These are phyloP conservation scores for Barnettozyma hawaiiensis DNA, from an alignment of 1,139 yeast species.

Conservation along the genomic window DNA sequence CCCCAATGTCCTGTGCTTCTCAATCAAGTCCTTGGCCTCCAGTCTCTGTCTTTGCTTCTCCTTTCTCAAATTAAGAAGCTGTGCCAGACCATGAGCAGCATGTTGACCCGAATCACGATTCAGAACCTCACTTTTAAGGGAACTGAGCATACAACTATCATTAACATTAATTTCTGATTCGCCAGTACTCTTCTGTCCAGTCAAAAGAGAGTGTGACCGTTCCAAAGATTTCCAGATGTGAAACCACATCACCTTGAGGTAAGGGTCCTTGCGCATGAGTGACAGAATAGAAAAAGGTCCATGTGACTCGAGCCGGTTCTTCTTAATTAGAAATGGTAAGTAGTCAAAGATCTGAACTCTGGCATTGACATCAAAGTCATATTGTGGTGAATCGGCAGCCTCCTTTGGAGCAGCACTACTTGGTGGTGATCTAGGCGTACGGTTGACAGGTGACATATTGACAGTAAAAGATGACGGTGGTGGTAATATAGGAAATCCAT, in stretches of 20 bases:
- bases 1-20: slow-evolving; percentile 6
- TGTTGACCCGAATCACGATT: slow-evolving; percentile 1
- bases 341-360: slow-evolving; percentile 25
- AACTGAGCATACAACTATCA: not conserved
- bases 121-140: not conserved
- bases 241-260: slow-evolving; percentile 27
- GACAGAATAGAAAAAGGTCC: slow-evolving; percentile 41
- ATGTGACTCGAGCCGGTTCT: slow-evolving; percentile 30
- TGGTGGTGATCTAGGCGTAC: not conserved
- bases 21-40: slow-evolving; percentile 2
- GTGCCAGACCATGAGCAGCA: slow-evolving; percentile 1
- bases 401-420: not conserved
- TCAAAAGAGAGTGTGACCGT: not conserved
- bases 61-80: slow-evolving; percentile 16
- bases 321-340: slow-evolving; percentile 26
- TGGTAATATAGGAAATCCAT: slow-evolving; percentile 1
- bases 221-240: slow-evolving; percentile 20
- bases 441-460: not conserved
- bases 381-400: not conserved
- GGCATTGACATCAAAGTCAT: slow-evolving; percentile 18
- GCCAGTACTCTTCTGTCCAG: not conserved
- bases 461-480: slow-evolving; percentile 4
- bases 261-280: slow-evolving; percentile 33
- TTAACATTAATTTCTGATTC: not conserved
- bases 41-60: slow-evolving; percentile 11